Conservation (phyloP, 768 basidiomycete species). For the Psilocybe tampanensis region DNA sequence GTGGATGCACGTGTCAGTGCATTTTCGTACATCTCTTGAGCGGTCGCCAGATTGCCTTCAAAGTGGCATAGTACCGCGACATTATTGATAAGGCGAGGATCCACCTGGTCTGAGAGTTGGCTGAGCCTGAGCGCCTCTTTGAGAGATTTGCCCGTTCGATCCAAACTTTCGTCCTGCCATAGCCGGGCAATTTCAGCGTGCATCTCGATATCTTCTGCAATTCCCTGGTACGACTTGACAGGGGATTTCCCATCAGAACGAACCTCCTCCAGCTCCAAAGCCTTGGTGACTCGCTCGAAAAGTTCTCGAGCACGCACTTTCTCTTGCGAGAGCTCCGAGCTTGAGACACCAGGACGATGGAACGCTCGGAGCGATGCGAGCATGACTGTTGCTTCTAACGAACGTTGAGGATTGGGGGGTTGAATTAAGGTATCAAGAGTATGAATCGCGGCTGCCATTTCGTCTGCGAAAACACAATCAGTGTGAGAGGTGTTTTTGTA, state of each 20-base stretch:
- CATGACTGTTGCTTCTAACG: conserved; percentile 84
- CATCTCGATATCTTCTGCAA: conserved; percentile 83
- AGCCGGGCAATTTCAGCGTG: conserved; percentile 88
- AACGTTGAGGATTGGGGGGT: conserved; percentile 62
- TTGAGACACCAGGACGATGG: conserved; percentile 78
- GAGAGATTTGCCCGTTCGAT: conserved; percentile 72
- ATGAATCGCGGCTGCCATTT: conserved; percentile 83
- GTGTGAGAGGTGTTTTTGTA: not conserved
- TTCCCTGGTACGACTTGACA: conserved; percentile 47
- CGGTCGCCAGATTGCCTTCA: conserved; percentile 59
- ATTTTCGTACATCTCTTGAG: conserved; percentile 68
- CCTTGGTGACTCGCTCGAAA: conserved; percentile 73
- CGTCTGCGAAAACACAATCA: conserved; percentile 49
- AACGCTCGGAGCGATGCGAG: conserved; percentile 88
- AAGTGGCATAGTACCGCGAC: conserved; percentile 75
- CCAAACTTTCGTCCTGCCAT: conserved; percentile 83
- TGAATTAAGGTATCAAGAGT: conserved; percentile 79
- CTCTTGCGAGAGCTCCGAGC: conserved; percentile 72
- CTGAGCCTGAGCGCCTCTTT: conserved; percentile 73
- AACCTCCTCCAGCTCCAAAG: conserved; percentile 64
- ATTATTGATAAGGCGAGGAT: conserved; percentile 80
- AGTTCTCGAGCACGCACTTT: conserved; percentile 75
- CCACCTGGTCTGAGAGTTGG: conserved; percentile 48
- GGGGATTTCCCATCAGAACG: conserved; percentile 43
- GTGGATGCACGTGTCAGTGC: conserved; percentile 63